Percentiles rank a stretch among this genome's conserved stretches.
Evolutionary conservation across 1,139 yeast species (phyloP).

Genomic region (Suhomyces wounanorum): DNA sequence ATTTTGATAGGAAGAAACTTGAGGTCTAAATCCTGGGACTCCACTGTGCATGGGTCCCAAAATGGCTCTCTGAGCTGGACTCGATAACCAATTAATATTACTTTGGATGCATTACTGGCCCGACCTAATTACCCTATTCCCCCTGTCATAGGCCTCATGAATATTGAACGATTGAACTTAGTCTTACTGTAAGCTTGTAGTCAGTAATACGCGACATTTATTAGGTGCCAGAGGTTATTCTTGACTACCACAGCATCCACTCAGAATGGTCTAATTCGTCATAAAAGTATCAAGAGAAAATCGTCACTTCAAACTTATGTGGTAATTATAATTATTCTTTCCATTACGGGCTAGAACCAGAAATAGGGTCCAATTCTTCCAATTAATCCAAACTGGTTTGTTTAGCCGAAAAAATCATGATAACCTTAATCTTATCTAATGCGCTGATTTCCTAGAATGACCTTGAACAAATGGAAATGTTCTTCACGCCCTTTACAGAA

Average conservation of each 20-base stretch:
- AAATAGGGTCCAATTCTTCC: neutral
- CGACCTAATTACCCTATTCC: neutral
- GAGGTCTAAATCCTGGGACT: slow-evolving; percentile 6
- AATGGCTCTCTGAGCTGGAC: slow-evolving; percentile 3
- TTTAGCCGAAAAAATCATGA: neutral
- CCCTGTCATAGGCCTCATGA: slow-evolving; percentile 2
- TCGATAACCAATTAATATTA: neutral
- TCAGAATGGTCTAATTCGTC: neutral
- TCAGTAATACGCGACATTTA: neutral
- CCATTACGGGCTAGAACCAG: neutral
- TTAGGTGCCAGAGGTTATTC: too few relatives aligned
- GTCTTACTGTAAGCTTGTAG: neutral
- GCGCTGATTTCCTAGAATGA: neutral
- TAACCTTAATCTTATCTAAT: neutral
- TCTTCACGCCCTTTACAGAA: neutral
- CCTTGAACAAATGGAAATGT: neutral
- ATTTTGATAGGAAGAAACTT: slow-evolving; percentile 9
- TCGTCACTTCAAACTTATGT: too few relatives aligned
- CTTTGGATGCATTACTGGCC: neutral
- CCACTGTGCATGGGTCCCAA: neutral
- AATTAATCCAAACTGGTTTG: neutral
- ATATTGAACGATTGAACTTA: neutral
- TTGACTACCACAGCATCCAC: too few relatives aligned
- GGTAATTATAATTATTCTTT: too few relatives aligned
- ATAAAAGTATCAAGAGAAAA: too few relatives aligned